These are phyloP conservation scores for Citrullus mucosospermus DNA, from an alignment of 306 rosid species.

Conservation along the genomic window DNA sequence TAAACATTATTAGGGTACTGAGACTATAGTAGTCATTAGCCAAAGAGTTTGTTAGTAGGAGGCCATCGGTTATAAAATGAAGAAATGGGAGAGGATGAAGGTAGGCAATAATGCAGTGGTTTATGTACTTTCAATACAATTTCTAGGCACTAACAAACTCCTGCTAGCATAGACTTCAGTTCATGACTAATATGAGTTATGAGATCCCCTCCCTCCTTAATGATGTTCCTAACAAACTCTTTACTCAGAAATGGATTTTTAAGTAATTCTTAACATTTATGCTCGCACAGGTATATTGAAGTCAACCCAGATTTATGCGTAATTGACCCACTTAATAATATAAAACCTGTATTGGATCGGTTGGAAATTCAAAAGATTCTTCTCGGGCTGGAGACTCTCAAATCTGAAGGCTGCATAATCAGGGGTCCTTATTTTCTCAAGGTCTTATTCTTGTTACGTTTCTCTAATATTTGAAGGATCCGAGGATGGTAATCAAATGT, in stretches of 20 bases:
- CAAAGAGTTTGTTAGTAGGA: background rate
- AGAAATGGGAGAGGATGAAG: background rate
- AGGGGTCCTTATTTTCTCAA: slow-evolving; percentile 70
- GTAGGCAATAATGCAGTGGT: background rate
- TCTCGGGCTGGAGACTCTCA: slow-evolving; percentile 52
- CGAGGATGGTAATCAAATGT: background rate
- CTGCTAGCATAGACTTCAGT: background rate
- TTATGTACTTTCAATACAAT: background rate
- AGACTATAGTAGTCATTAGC: background rate
- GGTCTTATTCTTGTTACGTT: slow-evolving; percentile 15
- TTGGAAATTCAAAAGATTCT: slow-evolving; percentile 58
- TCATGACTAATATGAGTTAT: background rate
- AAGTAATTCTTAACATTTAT: background rate
- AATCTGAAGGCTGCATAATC: slow-evolving; percentile 30
- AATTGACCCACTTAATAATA: slow-evolving; percentile 51
- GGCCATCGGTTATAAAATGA: background rate
- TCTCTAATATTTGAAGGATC: background rate
- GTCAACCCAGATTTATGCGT: slow-evolving; percentile 44
- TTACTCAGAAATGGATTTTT: background rate
- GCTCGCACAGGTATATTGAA: slow-evolving; percentile 45
- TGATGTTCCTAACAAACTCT: background rate
- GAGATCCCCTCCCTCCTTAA: background rate
- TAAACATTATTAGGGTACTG: background rate
- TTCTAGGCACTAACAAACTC: background rate
- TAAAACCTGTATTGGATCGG: slow-evolving; percentile 65